Evolutionary conservation across 805 yeast genomes (phyloP), one percentile per base, ranked within the genome.

Genomic region (Debaryomyces tyrocola): DNA sequence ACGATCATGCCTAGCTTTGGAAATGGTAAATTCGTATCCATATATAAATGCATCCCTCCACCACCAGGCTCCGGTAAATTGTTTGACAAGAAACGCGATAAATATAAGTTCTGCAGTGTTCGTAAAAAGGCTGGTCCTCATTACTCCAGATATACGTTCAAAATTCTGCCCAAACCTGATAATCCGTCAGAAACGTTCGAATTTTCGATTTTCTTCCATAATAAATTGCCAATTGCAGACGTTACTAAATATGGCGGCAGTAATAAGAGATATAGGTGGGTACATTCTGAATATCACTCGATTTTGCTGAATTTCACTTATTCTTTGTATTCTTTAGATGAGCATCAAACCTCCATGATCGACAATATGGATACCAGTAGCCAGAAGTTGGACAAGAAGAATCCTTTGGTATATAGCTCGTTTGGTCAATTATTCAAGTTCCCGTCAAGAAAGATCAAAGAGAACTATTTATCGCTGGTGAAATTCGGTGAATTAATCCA

Each of bases 181-280:
- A 14, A 31, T 31, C 34, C 34, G 7, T n/a, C 34, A 12, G 34
- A 31, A 9, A 31, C 34, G 14, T n/a, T 31, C 17, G 34, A 31
- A 31, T n/a, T 39, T 12, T 12, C 14, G n/a, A 20, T 27, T 4
- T 39, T 24, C 20, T 27, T 24, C 4, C 42, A 39, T 27, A 14
- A 21, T 20, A 39, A 24, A 29, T 11, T 21, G 15, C 42, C 42
- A 20, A 39, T 39, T 12, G 42, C 33, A 8, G 42, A 39, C 6
- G 29, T 29, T 14, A 21, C 34, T 8, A 24, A 17, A 10, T 27
- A 20, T 10, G 21, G 15, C 10, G 15, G 15, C 17, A 39, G 24
- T 27, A 5, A 29, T 4, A 37, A 37, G 12, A 21, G 33, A 18
- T 39, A 39, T 27, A 21, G 42, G 17, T 39, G 42, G 42, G 29